Evolutionary conservation across 2,329 filamentous ascomycete genomes (phyloP).

Genomic region (Blastomyces parvus): DNA sequence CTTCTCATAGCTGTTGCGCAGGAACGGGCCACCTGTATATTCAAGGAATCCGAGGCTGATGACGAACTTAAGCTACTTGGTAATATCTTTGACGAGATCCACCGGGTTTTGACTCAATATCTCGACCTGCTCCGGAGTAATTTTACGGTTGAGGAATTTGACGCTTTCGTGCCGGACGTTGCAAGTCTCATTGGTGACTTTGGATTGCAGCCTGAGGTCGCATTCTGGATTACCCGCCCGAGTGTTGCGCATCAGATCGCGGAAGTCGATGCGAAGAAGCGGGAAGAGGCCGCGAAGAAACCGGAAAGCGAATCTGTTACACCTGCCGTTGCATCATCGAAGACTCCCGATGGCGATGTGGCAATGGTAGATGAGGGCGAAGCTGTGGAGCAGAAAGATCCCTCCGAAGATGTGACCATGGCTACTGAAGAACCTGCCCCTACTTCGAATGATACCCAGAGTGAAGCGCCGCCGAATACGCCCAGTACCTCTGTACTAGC

Average conservation of each 20-base stretch:
- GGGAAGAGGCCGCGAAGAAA: slow-evolving; percentile 22
- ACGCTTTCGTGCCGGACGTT: slow-evolving; percentile 65
- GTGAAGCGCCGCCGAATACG: slow-evolving; percentile 11
- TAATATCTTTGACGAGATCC: slow-evolving; percentile 81
- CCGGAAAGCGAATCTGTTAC: slow-evolving; percentile 17
- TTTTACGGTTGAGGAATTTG: slow-evolving; percentile 65
- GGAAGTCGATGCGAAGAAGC: slow-evolving; percentile 30
- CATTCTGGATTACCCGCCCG: slow-evolving; percentile 72
- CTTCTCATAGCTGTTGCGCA: slow-evolving; percentile 86
- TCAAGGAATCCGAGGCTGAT: slow-evolving; percentile 53
- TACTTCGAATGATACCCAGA: slow-evolving; percentile 11
- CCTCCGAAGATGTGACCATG: slow-evolving; percentile 15
- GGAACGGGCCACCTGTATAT: slow-evolving; percentile 78
- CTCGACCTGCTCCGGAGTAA: slow-evolving; percentile 80
- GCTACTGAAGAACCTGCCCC: slow-evolving; percentile 12
- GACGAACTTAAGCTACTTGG: slow-evolving; percentile 83
- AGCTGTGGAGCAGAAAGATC: slow-evolving; percentile 28
- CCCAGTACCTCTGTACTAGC: slow-evolving; percentile 20
- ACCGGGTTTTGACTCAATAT: slow-evolving; percentile 76
- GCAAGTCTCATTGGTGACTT: slow-evolving; percentile 65
- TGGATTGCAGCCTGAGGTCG: slow-evolving; percentile 67
- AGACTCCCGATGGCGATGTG: slow-evolving; percentile 21
- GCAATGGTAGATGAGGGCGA: slow-evolving; percentile 27
- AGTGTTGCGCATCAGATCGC: slow-evolving; percentile 60
- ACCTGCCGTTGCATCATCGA: slow-evolving; percentile 13